Evolutionary conservation across 2,329 filamentous ascomycete species (phyloP).

Genomic region (Ophiocordyceps polyrhachis-furcata): DNA sequence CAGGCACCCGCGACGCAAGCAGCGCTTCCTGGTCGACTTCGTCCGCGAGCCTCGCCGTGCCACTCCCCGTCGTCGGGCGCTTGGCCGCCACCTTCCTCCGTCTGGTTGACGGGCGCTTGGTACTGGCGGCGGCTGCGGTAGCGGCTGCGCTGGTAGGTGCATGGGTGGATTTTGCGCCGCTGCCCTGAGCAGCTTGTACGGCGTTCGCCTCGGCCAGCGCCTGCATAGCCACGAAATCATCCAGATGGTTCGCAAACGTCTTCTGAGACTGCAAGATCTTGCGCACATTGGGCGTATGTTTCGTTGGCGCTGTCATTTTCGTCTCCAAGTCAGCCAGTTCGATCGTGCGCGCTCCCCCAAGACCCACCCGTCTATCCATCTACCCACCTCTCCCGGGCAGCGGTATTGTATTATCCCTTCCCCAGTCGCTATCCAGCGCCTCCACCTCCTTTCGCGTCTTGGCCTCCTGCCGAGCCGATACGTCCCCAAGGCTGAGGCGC

Average conservation of each 20-base stretch:
- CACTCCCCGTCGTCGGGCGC: constrained; percentile 7
- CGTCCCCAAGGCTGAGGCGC: constrained; percentile 36
- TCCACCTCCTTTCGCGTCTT: constrained; percentile 68
- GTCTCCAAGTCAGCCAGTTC: not conserved
- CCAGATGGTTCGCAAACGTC: constrained; percentile 66
- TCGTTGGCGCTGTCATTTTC: constrained; percentile 19
- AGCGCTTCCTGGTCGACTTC: constrained; percentile 34
- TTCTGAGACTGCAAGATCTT: constrained; percentile 67
- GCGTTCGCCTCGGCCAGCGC: constrained; percentile 21
- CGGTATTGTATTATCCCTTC: constrained; percentile 52
- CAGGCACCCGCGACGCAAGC: constrained; percentile 37
- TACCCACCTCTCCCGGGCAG: constrained; percentile 32
- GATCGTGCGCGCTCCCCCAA: not conserved
- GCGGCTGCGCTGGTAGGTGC: constrained; percentile 4
- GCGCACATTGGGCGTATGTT: constrained; percentile 51
- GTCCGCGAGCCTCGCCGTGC: not conserved
- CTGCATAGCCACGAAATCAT: constrained; percentile 54
- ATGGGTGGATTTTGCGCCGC: constrained; percentile 7
- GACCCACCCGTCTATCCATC: not conserved
- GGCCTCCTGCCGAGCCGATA: constrained; percentile 64
- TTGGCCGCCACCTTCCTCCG: constrained; percentile 9
- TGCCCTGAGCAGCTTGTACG: constrained; percentile 4
- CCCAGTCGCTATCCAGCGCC: constrained; percentile 64
- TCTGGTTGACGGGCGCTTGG: constrained; percentile 8
- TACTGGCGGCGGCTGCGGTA: not conserved